Conservation (phyloP, 1,284 basidiomycete species). For the Sanghuangporus baumii region DNA sequence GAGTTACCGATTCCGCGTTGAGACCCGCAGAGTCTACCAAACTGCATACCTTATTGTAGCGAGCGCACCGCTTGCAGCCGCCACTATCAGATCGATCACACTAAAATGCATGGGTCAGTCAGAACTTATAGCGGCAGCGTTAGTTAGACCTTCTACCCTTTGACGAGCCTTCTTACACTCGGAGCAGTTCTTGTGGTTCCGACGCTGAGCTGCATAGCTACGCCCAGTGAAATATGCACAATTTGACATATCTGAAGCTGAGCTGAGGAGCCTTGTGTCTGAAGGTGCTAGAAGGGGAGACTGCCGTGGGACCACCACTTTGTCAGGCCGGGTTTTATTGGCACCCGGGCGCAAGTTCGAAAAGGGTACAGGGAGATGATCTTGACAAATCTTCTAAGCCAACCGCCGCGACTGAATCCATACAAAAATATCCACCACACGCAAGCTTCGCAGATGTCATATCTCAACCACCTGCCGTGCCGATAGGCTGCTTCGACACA, state of each 20-base stretch:
- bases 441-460: too few species aligned
- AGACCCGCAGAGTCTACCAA: neutral
- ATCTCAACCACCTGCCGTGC: too few species aligned
- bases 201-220: neutral
- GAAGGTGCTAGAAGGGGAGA: too few species aligned
- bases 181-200: conserved; percentile 3
- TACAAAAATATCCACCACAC: too few species aligned
- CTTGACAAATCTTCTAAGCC: too few species aligned
- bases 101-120: neutral
- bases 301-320: too few species aligned
- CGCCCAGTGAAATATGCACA: neutral
- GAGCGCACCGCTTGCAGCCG: neutral
- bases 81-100: neutral
- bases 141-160: neutral
- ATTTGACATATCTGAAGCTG: neutral
- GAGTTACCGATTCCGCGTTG: neutral
- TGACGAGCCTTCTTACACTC: conserved; percentile 7
- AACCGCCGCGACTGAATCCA: too few species aligned
- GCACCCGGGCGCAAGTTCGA: too few species aligned
- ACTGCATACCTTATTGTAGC: neutral
- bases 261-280: too few species aligned
- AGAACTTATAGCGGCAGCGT: neutral
- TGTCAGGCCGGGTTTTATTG: too few species aligned
- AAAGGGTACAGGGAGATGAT: too few species aligned
- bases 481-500: too few species aligned